phyloP scores from a whole-genome alignment of 176 grass and related monocot species.

The Rhynchospora breviuscula region DNA sequence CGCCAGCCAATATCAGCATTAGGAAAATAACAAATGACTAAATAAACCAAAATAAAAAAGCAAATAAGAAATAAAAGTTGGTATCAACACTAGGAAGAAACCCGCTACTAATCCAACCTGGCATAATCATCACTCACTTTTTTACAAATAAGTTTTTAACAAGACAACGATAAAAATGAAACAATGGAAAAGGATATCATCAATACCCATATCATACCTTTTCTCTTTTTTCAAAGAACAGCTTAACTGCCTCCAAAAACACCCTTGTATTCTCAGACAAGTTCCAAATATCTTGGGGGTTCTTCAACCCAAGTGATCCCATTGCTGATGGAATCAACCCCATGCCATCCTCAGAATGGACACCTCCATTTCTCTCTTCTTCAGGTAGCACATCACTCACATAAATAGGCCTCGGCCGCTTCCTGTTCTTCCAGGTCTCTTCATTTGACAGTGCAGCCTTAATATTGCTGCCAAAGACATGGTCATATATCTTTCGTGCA shows the following conservation, averaged over 20 bases:
- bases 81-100: background rate
- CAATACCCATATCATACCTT: slow-evolving; percentile 39
- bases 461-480: slow-evolving; percentile 94
- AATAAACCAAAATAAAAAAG: background rate
- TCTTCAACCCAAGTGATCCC: slow-evolving; percentile 64
- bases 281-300: slow-evolving; percentile 87
- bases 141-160: background rate
- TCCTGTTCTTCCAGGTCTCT: slow-evolving; percentile 93
- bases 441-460: slow-evolving; percentile 68
- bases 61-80: background rate
- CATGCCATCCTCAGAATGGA: slow-evolving; percentile 21
- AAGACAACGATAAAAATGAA: slow-evolving; percentile 7
- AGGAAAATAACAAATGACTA: background rate
- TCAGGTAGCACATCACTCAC: slow-evolving; percentile 48
- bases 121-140: background rate
- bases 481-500: slow-evolving; percentile 74
- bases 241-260: slow-evolving; percentile 73
- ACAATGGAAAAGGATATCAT: background rate
- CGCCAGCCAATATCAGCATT: background rate
- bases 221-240: slow-evolving; percentile 81
- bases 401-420: slow-evolving; percentile 59
- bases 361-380: slow-evolving; percentile 44
- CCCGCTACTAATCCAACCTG: background rate
- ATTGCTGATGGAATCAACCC: slow-evolving; percentile 54
- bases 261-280: slow-evolving; percentile 83